Base-by-base conservation (phyloP, 768 basidiomycete genomes). In the Pisolithus sp. region DNA sequence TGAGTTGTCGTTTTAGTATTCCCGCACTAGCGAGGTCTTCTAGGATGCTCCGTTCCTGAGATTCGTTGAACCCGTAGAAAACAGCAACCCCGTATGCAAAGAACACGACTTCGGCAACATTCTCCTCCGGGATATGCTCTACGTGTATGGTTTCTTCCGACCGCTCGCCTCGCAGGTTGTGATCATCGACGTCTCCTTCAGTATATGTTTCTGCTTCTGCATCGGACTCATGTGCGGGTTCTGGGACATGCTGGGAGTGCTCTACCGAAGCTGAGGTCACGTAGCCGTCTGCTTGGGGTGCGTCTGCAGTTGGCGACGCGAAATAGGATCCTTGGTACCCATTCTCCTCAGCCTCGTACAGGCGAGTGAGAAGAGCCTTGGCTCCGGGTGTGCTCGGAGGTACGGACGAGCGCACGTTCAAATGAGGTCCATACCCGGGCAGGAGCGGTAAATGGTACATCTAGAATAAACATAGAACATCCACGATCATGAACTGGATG, bases 281-380 rank as follows among this genome's bases (percentile, higher is more conserved):
- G 65, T 86, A 90, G 13, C 89, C 89, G 46, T 85, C 83, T 8
- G 30, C 28, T 12, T 37, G 59, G 53, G 30, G 26, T 5, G 6
- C 5, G 7, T 68, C 71, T 47, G 53, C 68, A 43, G 65, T 60
- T 7, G 57, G 49, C 5, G 58, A 48, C 4, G 71, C 67, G 67
- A 94, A 95, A 63, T 94, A 95, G 0, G 85, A 77, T 13, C 86
- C 91, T 62, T 93, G 83, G 64, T 95, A 94, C 0, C 90, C 91
- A 46, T 86, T 78, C 62, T 94, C 93, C 63, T 97, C 93, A 6
- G 86, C 92, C 62, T 93, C 86, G 2, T 89, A 87, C 53, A 94
- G 77, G 28, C 78, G 80, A 23, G 81, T 76, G 7, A 86, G 69
- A 36, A 83, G 76, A 0, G 86, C 81, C 41, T 81, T 80, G 4